Conservation (phyloP, 2,329 filamentous ascomycete species). For the Alternaria metachromatica region DNA sequence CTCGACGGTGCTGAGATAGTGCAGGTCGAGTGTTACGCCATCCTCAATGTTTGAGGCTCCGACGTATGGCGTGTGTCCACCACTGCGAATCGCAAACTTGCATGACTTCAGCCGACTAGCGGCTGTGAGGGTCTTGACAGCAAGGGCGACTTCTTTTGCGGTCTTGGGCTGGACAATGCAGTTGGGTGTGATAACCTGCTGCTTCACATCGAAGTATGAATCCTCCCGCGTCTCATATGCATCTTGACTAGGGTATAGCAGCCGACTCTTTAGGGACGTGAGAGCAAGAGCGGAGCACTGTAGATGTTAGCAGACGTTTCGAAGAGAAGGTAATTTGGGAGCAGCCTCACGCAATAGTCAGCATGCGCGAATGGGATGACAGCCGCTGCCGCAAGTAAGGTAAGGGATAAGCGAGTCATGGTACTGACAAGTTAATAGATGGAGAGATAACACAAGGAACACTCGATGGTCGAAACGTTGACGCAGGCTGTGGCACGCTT, state of each 20-base stretch:
- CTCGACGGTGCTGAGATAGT: slow-evolving; percentile 23
- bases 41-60: slow-evolving; percentile 37
- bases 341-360: slow-evolving; percentile 10
- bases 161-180: slow-evolving; percentile 34
- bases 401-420: slow-evolving; percentile 12
- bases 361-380: slow-evolving; percentile 5
- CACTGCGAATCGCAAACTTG: slow-evolving; percentile 34
- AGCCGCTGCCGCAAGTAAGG: slow-evolving; percentile 14
- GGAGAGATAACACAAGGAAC: neutral
- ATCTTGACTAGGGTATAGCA: slow-evolving; percentile 22
- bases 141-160: slow-evolving; percentile 22
- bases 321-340: neutral
- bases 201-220: slow-evolving; percentile 31
- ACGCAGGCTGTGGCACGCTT: neutral
- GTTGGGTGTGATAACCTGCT: slow-evolving; percentile 26
- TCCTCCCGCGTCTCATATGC: slow-evolving; percentile 20
- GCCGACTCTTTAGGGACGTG: slow-evolving; percentile 9
- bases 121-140: slow-evolving; percentile 21
- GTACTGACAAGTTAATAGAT: neutral
- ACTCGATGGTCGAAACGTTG: neutral
- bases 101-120: slow-evolving; percentile 9
- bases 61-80: slow-evolving; percentile 31
- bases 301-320: neutral
- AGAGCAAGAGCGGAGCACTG: slow-evolving; percentile 16
- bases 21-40: slow-evolving; percentile 38